Evolutionary conservation across 2,329 filamentous ascomycete genomes (phyloP), one percentile per base, ranked within the genome.

Genomic region (Pseudopithomyces chartarum): DNA sequence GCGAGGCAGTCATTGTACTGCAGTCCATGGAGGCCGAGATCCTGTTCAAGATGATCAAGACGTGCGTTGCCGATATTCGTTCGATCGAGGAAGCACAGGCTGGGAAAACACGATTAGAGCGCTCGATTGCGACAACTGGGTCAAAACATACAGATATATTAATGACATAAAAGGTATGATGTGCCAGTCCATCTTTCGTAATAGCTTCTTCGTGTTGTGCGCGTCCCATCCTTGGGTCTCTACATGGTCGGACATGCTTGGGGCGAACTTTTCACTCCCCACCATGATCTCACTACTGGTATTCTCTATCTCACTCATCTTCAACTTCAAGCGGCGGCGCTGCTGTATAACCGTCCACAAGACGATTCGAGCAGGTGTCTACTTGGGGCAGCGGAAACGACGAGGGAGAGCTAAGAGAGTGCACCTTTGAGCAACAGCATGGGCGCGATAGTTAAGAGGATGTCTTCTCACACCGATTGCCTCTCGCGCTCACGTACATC

Each of bases 1-100:
- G 82, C 79, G 12, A 84, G 69, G 32, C 86, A 85, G 1, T 84
- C 85, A 2, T 89, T 79, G 59, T 90, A 90, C 63, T 88, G 80
- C 1, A 75, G 52, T 8, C 73, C 74, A 8, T 67, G 66, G 44
- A 79, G 71, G 6, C 69, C 61, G 6, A 77, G 63, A 39, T 76
- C 71, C 39, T 65, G 58, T 45, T 76, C 75, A 17, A 78, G 70
- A 23, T 74, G 72, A 20, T 74, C 75, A 12, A 77, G 68, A 11
- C 73, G 71, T 6, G 74, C 75, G 40, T 77, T 76, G 40, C 80
- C 81, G 44, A 83, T 80, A 67, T 83, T 84, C 40, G 79, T 80
- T 57, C 80, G 74, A 64, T 82, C 80, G 33, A 83, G 70, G 71
- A 85, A 85, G 51, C 81, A 83, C 12, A 83, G 74, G 3, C 78